Conservation (phyloP, 495 filamentous ascomycete genomes). For the Aspergillus diversus region DNA sequence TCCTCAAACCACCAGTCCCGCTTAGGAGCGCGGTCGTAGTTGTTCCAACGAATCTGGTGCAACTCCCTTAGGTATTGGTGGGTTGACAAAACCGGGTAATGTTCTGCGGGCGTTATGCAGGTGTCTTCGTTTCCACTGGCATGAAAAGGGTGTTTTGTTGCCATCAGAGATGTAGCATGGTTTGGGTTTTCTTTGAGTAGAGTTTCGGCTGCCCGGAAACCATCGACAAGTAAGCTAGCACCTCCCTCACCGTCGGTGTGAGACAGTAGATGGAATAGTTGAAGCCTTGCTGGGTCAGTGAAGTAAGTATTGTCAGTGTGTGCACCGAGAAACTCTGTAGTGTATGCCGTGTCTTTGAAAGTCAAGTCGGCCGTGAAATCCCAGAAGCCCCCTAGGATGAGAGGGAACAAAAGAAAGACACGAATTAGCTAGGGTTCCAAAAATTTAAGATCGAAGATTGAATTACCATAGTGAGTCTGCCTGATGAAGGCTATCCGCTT, state of each 20-base stretch:
- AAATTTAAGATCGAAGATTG: neutral
- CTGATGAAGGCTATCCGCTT: conserved; percentile 82
- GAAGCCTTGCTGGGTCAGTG: conserved; percentile 83
- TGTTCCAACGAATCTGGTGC: conserved; percentile 85
- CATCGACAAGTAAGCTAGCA: conserved; percentile 77
- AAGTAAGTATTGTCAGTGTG: conserved; percentile 98
- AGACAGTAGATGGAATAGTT: conserved; percentile 86
- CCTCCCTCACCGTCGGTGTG: conserved; percentile 71
- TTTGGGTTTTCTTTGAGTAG: conserved; percentile 51
- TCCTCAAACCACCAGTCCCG: conserved; percentile 40
- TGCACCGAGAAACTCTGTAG: conserved; percentile 69
- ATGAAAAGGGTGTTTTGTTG: conserved; percentile 66
- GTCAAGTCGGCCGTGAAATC: conserved; percentile 89
- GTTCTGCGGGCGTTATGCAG: conserved; percentile 68
- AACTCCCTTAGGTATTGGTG: conserved; percentile 42
- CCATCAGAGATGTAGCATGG: conserved; percentile 56
- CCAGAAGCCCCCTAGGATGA: conserved; percentile 74
- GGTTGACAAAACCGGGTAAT: conserved; percentile 66
- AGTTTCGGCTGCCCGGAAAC: conserved; percentile 68
- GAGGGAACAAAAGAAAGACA: conserved; percentile 7
- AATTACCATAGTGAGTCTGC: conserved; percentile 80
- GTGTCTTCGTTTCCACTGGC: conserved; percentile 83
- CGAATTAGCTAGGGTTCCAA: neutral
- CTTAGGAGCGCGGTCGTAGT: conserved; percentile 73
- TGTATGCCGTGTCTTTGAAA: conserved; percentile 93